Evolutionary conservation across 495 filamentous ascomycete species (phyloP), one percentile per base, ranked within the genome.

Genomic region (Aspergillus cavernicola): DNA sequence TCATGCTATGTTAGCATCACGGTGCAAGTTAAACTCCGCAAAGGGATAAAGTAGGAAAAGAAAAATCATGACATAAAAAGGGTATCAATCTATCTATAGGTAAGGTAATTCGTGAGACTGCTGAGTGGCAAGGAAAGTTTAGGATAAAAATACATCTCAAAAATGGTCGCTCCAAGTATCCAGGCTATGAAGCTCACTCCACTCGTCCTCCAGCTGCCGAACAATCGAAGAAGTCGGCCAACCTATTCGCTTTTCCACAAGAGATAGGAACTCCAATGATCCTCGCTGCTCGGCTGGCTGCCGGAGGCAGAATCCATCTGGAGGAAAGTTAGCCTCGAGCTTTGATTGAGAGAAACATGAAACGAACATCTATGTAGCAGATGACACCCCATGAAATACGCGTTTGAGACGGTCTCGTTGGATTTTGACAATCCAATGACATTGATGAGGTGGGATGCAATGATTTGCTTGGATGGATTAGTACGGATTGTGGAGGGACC

Each of bases 361-460:
- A 42, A 56, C 69, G 9, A 52, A 73, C 66, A 73, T 38, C 68
- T 65, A 53, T 69, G 59, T n/a, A 73, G 52, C 4, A 73, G 39
- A 45, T 73, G 70, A 5, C 65, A 71, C 12, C 63, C 65, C 62
- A 73, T 71, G 26, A 73, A 73, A 40, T 66, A 71, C 16, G 63
- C 68, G 52, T 73, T 73, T 18, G 68, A 58, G 5, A 73, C 70
- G 29, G 63, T 68, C 55, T 73, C 70, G 29, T 73, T 73, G 9
- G 70, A 73, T 22, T 55, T 59, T 2, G 68, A 69, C 1, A 73
- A 55, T 11, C 70, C 70, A 15, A 73, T 65, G 4, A 68, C 70
- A 22, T 57, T 64, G 1, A 64, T 35, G 1, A 73, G 37, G 50
- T 71, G 65, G 12, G 55, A 53, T 4, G 70, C 63, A 26, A 73